Evolutionary conservation across 805 yeast genomes (phyloP).

Genomic region (Candida sithepensis): DNA sequence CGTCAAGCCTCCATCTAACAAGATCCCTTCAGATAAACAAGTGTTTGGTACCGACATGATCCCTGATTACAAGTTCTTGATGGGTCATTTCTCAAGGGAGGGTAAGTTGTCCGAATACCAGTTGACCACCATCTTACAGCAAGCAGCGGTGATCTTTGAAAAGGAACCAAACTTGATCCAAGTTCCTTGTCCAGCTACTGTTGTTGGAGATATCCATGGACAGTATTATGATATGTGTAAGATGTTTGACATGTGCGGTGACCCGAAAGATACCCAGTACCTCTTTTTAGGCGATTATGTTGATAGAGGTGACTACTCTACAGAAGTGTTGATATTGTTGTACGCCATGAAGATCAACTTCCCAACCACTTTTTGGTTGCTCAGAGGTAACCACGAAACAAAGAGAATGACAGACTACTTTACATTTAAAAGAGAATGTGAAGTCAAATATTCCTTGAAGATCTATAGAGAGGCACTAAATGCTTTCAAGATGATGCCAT

Average conservation of each 20-base stretch:
- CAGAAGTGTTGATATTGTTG: slow-evolving; percentile 74
- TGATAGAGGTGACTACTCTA: slow-evolving; percentile 89
- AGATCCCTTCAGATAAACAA: slow-evolving; percentile 62
- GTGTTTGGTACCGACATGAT: slow-evolving; percentile 57
- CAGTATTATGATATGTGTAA: slow-evolving; percentile 89
- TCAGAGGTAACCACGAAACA: slow-evolving; percentile 95
- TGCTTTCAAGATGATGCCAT: slow-evolving; percentile 82
- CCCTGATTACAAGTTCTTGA: slow-evolving; percentile 72
- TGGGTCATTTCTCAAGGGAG: slow-evolving; percentile 71
- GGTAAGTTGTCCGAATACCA: slow-evolving; percentile 77
- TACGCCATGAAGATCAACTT: slow-evolving; percentile 77
- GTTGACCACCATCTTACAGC: slow-evolving; percentile 57
- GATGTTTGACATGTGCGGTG: slow-evolving; percentile 89
- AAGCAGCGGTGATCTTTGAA: slow-evolving; percentile 59
- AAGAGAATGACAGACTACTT: slow-evolving; percentile 89
- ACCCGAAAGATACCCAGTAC: slow-evolving; percentile 71
- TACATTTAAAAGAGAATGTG: slow-evolving; percentile 87
- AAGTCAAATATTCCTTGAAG: slow-evolving; percentile 67
- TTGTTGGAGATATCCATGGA: slow-evolving; percentile 98
- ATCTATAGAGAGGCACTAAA: slow-evolving; percentile 70
- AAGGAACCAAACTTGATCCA: slow-evolving; percentile 75
- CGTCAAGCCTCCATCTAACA: slow-evolving; percentile 66
- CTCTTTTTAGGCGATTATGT: slow-evolving; percentile 93
- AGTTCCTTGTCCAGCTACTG: slow-evolving; percentile 89
- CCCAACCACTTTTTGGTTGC: slow-evolving; percentile 70